Evolutionary conservation across 1,284 basidiomycete species (phyloP).

Genomic region (Ceratobasidium sp.): DNA sequence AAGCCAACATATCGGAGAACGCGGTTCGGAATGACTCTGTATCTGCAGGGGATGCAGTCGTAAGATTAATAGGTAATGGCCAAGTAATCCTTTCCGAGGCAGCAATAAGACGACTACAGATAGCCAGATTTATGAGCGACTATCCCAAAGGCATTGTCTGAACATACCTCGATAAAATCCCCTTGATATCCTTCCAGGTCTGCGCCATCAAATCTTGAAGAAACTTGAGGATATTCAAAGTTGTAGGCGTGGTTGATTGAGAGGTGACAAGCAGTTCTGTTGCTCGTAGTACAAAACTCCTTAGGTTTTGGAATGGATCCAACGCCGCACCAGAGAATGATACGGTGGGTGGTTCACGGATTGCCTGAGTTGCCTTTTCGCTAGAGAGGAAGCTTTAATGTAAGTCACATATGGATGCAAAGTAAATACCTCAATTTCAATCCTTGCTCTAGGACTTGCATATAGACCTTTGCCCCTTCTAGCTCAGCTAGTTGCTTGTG

Average conservation of each 20-base stretch:
- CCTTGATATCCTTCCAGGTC: constrained; percentile 80
- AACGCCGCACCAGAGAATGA: constrained; percentile 57
- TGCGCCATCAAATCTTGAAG: constrained; percentile 65
- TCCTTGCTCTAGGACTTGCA: constrained; percentile 73
- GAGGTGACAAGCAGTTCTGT: constrained; percentile 57
- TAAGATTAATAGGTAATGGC: constrained; percentile 69
- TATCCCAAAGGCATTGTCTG: neutral
- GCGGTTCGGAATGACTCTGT: constrained; percentile 72
- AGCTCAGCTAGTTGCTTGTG: constrained; percentile 77
- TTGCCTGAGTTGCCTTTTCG: constrained; percentile 46
- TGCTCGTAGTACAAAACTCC: constrained; percentile 62
- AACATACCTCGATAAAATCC: constrained; percentile 66
- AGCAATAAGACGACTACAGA: constrained; percentile 62
- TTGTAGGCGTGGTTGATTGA: constrained; percentile 48
- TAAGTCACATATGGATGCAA: neutral
- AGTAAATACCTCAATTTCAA: constrained; percentile 71
- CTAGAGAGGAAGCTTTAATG: constrained; percentile 39
- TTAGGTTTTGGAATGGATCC: constrained; percentile 65
- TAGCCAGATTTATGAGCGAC: constrained; percentile 40
- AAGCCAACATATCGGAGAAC: constrained; percentile 73
- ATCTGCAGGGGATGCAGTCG: constrained; percentile 56
- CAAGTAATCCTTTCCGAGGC: constrained; percentile 78
- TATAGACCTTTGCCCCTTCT: constrained; percentile 76
- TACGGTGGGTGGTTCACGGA: constrained; percentile 49
- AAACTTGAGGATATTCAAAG: constrained; percentile 64